These are phyloP conservation scores for Lactifluus hygrophoroides DNA, from an alignment of 768 basidiomycete species.

Conservation along the genomic window DNA sequence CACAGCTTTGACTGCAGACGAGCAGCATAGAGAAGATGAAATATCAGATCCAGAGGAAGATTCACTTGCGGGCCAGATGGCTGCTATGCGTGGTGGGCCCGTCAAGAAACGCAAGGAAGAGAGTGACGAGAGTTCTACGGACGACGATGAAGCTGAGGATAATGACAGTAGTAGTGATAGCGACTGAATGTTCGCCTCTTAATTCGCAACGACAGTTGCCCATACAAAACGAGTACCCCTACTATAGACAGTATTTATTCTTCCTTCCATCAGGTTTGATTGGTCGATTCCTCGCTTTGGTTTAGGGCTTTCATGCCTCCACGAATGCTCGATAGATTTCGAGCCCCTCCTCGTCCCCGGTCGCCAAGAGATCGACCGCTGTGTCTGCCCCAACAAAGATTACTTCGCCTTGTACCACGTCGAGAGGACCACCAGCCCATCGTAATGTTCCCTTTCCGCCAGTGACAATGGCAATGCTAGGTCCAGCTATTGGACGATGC, in stretches of 20 bases:
- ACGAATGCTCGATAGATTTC: slow-evolving; percentile 66
- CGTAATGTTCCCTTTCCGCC: slow-evolving; percentile 49
- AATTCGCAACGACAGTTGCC: not conserved
- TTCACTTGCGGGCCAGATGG: slow-evolving; percentile 94
- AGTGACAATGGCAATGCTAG: slow-evolving; percentile 76
- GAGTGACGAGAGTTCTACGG: slow-evolving; percentile 45
- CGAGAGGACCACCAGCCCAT: slow-evolving; percentile 38
- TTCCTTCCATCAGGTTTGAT: not conserved
- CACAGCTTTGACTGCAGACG: slow-evolving; percentile 46
- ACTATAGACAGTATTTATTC: not conserved
- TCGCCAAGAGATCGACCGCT: slow-evolving; percentile 37
- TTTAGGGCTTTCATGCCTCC: slow-evolving; percentile 28
- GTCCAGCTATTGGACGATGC: slow-evolving; percentile 66
- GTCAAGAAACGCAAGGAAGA: slow-evolving; percentile 58
- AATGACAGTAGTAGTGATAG: slow-evolving; percentile 48
- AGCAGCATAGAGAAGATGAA: slow-evolving; percentile 70
- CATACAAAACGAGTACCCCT: not conserved
- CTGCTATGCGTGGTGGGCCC: slow-evolving; percentile 80
- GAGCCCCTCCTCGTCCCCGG: slow-evolving; percentile 29
- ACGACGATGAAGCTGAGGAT: slow-evolving; percentile 42
- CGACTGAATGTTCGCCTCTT: slow-evolving; percentile 27
- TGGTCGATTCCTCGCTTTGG: not conserved
- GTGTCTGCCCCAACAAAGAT: slow-evolving; percentile 74
- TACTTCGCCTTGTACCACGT: slow-evolving; percentile 58
- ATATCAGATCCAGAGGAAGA: slow-evolving; percentile 99